Base-by-base conservation (phyloP, 345 rosid genomes). In the Physaria fendleri region DNA sequence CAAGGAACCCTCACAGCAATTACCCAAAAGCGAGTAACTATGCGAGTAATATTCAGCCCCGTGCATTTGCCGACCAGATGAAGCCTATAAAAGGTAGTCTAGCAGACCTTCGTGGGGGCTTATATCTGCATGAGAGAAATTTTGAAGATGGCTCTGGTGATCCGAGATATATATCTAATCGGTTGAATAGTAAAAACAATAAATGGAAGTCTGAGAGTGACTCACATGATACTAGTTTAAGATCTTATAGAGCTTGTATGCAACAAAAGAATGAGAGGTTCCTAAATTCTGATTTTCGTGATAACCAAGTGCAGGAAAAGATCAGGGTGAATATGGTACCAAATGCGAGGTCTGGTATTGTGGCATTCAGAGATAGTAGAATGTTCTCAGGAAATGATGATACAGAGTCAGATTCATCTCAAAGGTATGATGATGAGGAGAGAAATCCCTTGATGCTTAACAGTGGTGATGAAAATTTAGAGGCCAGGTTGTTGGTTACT, bases 341-440 rank as follows among this genome's bases (percentile, higher is more conserved):
- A 71, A 88, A 82, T 62, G 81, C 77, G 40, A 81, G 81, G 61
- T 59, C 56, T 48, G 76, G 75, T 50, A 28, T 64, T 62, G 66
- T 64, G 3, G 61, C 71, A 16, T 47, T 66, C 28, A 90, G 75
- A 76, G 83, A 79, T 52, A 75, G 66, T 35, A 78, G 75, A 71
- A 51, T 69, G 69, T 55, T 60, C 52, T 37, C 17, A 35, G 74
- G 61, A 74, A 74, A 71, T 47, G 91, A 92, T 65, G 96, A 84
- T 68, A 88, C 97, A 22, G 95, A 92, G 64, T 82, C 95, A 2
- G 95, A 88, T 59, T 84, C 98, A 15, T 82, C 90, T 6, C 87
- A 82, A 33, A 81, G 78, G 33, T 79, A 64, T 57, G 74, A 74
- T 68, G 74, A 82, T n/a, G 72, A 39, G 17, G 92, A 81, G 24